phyloP scores from a whole-genome alignment of 495 filamentous ascomycete species.

The Glarea lozoyensis region DNA sequence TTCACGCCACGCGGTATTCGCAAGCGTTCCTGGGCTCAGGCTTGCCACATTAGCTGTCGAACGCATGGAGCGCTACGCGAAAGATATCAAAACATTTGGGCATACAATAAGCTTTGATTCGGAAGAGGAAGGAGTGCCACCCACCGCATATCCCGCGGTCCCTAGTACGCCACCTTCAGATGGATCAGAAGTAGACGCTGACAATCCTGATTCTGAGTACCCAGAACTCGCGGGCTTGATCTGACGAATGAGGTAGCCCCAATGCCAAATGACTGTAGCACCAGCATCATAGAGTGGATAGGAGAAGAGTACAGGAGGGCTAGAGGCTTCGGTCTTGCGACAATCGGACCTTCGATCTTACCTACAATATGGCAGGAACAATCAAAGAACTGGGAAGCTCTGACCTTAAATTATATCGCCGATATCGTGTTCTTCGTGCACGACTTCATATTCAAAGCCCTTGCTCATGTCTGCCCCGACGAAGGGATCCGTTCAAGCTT shows the following conservation, averaged over 20 bases:
- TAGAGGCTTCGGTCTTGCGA: constrained; percentile 31
- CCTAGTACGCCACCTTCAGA: constrained; percentile 34
- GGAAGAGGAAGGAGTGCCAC: neutral
- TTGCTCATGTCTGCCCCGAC: neutral
- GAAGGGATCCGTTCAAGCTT: constrained; percentile 13
- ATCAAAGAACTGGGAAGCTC: neutral
- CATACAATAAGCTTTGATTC: neutral
- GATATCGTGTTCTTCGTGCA: neutral
- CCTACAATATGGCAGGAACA: neutral
- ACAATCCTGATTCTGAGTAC: neutral
- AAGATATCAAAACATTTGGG: neutral
- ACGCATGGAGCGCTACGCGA: constrained; percentile 2
- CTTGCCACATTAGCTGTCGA: constrained; percentile 26
- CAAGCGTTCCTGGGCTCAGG: constrained; percentile 12
- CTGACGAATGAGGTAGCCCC: neutral
- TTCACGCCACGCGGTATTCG: neutral
- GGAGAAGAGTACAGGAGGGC: constrained; percentile 21
- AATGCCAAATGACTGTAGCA: neutral
- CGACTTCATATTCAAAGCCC: neutral
- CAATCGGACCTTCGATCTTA: constrained; percentile 2
- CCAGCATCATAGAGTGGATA: constrained; percentile 28
- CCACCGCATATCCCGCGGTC: neutral
- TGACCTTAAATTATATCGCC: neutral
- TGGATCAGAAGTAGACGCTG: constrained; percentile 1
- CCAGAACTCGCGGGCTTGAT: neutral